Evolutionary conservation across 345 rosid species (phyloP), one percentile per base, ranked within the genome.

Genomic region (Ceriops tagal): DNA sequence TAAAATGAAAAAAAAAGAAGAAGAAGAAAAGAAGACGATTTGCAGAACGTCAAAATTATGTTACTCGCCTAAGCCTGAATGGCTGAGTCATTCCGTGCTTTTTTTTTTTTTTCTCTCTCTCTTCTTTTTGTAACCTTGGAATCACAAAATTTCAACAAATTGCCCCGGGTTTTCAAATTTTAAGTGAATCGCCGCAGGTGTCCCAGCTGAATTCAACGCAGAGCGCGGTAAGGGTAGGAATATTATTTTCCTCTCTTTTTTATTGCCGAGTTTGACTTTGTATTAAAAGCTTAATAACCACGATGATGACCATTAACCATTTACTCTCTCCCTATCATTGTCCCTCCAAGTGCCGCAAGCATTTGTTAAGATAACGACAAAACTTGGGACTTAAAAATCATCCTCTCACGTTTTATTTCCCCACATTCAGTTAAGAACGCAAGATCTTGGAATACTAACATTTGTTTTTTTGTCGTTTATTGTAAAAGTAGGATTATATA

Each of bases 251-350:
- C 58, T n/a, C 51, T 49, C 62, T 10, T 62, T 28, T 22, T 26
- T 49, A 49, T 64, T 56, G 18, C 64, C 5, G 2, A 27, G 70
- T 77, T 82, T 79, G 80, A 79, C 83, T 77, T 77, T 20, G 46
- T 51, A 4, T 59, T 74, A 74, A 71, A 59, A 37, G 8, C 28
- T 43, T 7, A 1, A 16, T 5, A 30, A 52, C 43, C 5, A 32
- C 49, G 49, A 80, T 70, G 58, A 67, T 64, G 64, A 35, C 53
- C 69, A 43, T 61, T 59, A 63, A 46, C 80, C 68, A 71, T 31
- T 31, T 31, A 3, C 5, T 30, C 4, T 30, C 5, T 76, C 60
- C 46, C 65, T 77, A 74, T 56, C 28, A 56, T 56, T 56, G 24
- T 56, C 59, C 58, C 18, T 56, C 16, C 49, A 13, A 43, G 49